Base-by-base conservation (phyloP, 83 land plant species). In the Picea engelmannii region DNA sequence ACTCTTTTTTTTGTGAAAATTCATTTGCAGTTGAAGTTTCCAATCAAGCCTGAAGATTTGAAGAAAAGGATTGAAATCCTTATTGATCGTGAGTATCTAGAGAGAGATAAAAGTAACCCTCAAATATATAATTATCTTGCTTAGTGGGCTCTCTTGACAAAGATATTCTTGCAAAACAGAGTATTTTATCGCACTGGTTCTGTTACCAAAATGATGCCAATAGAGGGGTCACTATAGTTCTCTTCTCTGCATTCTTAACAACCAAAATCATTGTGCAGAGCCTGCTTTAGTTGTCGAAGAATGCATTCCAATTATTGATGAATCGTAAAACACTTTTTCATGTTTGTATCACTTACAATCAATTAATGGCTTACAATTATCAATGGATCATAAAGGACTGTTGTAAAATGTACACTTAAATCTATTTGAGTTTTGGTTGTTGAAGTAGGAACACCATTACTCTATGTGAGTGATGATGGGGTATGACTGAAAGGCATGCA, bases 51-150 rank as follows among this genome's bases (percentile, higher is more conserved):
- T 35, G 3, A 2, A 35, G 38, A 35, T 35, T 35, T 35, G 38
- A 35, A 35, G 38, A 35, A 35, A 35, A 35, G 2, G 2, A 35
- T 35, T 35, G 38, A 35, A 35, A 35, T 1, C 38, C 38, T 35
- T 35, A 35, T 35, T 35, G 3, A 35, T 2, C 3, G 38, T 35
- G 38, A 35, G 38, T 35, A 35, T 35, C 2, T 35, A 2, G 2
- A 35, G 2, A 35, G 38, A 35, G 38, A 35, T 35, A 35, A 35
- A 35, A 35, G 3, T 35, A 35, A 35, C 38, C 38, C 38, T 35
- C 38, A 98, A 82, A 96, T 98, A 67, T 98, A 98, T 80, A 64
- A 64, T 61, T 98, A 98, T 86, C 85, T 98, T 83, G 98, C 99
- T 1, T 98, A 88, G 85, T 23, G 16, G 24, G 31, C 42, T 74